Evolutionary conservation across 2,329 filamentous ascomycete species (phyloP).

Genomic region (Pseudogymnoascus sp.): DNA sequence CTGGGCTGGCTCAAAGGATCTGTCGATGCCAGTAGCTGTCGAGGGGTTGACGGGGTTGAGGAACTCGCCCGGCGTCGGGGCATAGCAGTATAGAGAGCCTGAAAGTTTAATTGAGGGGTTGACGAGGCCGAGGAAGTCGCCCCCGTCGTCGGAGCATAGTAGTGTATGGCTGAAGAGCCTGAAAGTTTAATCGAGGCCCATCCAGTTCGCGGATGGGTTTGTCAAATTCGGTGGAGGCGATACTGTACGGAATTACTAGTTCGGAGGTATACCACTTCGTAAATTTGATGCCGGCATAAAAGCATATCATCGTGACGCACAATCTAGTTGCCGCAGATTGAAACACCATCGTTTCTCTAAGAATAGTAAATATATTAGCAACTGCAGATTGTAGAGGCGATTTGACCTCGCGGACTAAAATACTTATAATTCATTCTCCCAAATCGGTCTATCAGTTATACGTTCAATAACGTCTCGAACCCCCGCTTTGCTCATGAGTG

Average conservation of each 20-base stretch:
- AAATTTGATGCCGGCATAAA: constrained; percentile 18
- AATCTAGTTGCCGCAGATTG: background rate
- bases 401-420: background rate
- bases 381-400: background rate
- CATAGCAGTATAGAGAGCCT: too few species aligned
- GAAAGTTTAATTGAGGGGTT: constrained; percentile 31
- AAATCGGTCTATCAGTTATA: background rate
- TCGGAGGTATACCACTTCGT: constrained; percentile 23
- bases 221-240: constrained; percentile 50
- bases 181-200: constrained; percentile 35
- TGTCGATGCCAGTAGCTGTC: constrained; percentile 69
- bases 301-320: constrained; percentile 9
- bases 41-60: constrained; percentile 39
- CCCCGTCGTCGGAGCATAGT: constrained; percentile 80
- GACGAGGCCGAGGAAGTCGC: constrained; percentile 68
- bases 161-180: constrained; percentile 63
- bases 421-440: constrained; percentile 4
- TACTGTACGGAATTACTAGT: constrained; percentile 45
- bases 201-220: background rate
- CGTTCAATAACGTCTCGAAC: background rate
- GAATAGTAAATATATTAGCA: background rate
- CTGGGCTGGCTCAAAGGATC: constrained; percentile 63
- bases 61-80: too few species aligned
- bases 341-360: background rate
- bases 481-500: background rate